Evolutionary conservation across 148 eudicot genomes (phyloP).

Genomic region (Spergularia marina): DNA sequence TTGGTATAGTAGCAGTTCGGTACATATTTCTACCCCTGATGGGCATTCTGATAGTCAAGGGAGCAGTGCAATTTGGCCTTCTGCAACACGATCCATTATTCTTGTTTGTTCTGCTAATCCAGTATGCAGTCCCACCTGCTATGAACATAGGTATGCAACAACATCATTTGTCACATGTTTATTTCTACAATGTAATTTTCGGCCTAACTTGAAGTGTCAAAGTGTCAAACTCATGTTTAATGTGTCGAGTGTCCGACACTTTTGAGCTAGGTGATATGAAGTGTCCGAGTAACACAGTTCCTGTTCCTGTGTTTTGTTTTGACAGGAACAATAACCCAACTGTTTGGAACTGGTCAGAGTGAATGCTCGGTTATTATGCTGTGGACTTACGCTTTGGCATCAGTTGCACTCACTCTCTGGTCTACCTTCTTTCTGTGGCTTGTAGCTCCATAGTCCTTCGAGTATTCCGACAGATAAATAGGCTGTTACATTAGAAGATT

Average conservation of each 20-base stretch:
- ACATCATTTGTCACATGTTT: slow-evolving; percentile 2
- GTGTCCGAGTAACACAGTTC: too few species aligned
- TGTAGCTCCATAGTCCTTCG: slow-evolving; percentile 7
- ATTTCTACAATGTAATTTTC: too few species aligned
- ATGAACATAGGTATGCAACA: slow-evolving; percentile 63
- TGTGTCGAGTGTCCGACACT: too few species aligned
- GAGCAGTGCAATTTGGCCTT: slow-evolving; percentile 46
- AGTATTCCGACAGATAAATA: too few species aligned
- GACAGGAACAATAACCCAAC: slow-evolving; percentile 41
- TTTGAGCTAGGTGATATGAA: too few species aligned
- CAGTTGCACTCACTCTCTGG: slow-evolving; percentile 41
- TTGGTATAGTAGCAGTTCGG: slow-evolving; percentile 52
- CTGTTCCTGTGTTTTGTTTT: not conserved
- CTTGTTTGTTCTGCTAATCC: slow-evolving; percentile 75
- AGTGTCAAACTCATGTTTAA: too few species aligned
- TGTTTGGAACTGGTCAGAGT: slow-evolving; percentile 41
- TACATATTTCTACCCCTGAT: slow-evolving; percentile 55
- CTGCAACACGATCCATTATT: slow-evolving; percentile 58
- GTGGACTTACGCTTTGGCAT: slow-evolving; percentile 36
- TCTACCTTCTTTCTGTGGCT: slow-evolving; percentile 40
- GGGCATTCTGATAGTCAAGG: slow-evolving; percentile 54
- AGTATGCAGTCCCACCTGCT: slow-evolving; percentile 91
- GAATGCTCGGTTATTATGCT: slow-evolving; percentile 42
- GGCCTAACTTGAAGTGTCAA: too few species aligned
- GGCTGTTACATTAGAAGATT: not conserved